Evolutionary conservation across 1,284 basidiomycete species (phyloP), one percentile per base, ranked within the genome.

Genomic region (Puccinia novopanici): DNA sequence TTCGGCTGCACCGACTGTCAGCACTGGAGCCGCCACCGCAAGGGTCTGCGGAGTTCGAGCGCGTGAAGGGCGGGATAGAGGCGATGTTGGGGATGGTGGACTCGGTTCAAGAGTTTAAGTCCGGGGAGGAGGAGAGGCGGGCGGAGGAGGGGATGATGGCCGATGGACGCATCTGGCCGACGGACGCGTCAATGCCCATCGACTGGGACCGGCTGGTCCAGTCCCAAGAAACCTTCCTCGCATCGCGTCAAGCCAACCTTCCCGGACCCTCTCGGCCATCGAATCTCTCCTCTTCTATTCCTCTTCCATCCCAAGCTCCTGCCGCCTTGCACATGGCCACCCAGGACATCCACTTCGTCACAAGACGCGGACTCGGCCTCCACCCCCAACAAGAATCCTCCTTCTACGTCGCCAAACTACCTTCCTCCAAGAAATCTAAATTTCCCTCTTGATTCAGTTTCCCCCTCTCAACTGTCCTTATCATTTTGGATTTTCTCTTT

Each of bases 1-100:
- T 73, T 40, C 27, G 71, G 12, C 71, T 73, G 0, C 55, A 73
- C 34, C 71, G 55, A 15, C 54, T 55, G 13, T 34, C 71, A 22
- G 71, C 71, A 2, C 34, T 73, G 24, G 52, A 73, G 13, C 54
- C 71, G 19, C 71, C 71, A 42, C 17, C 30, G 22, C 30, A 40
- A 55, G 17, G 24, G 27, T 55, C 71, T 12, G 5, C n/a, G 9
- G 52, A 73, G 34, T 73, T 73, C 42, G 19, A 42, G 22, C 13
- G 57, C 2, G 5, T 50, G 9, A 57, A 73, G 54, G 13, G 45
- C 27, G 3, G 27, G 24, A 55, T 73, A 42, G 52, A 57, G 57
- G 4, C 52, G 17, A 73, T 73, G 71, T 42, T 73, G 71, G 27
- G 9, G 15, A 40, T 73, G 52, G 71, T 73, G 15, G 71, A 73